Percentiles rank a stretch among this genome's conserved stretches.
phyloP scores from a whole-genome alignment of 23 red algal genomes.

The Gracilaria gracilis region DNA sequence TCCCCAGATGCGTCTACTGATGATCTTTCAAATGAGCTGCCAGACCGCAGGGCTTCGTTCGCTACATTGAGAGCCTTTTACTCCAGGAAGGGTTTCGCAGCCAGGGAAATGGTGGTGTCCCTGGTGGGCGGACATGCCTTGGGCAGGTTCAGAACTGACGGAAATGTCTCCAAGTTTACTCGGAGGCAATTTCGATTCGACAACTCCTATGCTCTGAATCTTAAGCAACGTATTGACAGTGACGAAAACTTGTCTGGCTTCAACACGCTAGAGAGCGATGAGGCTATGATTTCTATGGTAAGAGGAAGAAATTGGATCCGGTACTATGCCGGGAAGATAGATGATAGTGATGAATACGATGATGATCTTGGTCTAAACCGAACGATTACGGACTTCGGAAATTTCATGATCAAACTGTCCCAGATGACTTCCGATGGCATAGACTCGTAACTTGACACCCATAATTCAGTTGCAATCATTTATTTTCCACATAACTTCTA shows the following conservation, averaged over 20 bases:
- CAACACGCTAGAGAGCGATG: neutral
- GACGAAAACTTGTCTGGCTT: neutral
- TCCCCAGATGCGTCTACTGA: neutral
- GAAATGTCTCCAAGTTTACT: neutral
- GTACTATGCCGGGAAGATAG: neutral
- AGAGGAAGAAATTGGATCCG: neutral
- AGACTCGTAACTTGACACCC: neutral
- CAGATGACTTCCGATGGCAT: neutral
- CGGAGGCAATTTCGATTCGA: neutral
- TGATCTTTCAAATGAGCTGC: slow-evolving; percentile 27
- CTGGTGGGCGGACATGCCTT: slow-evolving; percentile 25
- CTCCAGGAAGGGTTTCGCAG: slow-evolving; percentile 7
- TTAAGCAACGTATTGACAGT: neutral
- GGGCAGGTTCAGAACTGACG: neutral
- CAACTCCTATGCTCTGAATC: neutral
- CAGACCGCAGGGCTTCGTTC: neutral
- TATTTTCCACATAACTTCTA: too few relatives aligned
- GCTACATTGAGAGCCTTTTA: neutral
- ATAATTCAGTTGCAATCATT: neutral
- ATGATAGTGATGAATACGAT: neutral
- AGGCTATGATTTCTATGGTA: neutral
- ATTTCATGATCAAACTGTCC: slow-evolving; percentile 8
- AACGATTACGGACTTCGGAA: slow-evolving; percentile 1
- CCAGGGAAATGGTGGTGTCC: slow-evolving; percentile 2
- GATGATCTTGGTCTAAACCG: neutral